Evolutionary conservation across 225 moss, liverwort and hornwort species (phyloP).

Genomic region (Lunularia cruciata): DNA sequence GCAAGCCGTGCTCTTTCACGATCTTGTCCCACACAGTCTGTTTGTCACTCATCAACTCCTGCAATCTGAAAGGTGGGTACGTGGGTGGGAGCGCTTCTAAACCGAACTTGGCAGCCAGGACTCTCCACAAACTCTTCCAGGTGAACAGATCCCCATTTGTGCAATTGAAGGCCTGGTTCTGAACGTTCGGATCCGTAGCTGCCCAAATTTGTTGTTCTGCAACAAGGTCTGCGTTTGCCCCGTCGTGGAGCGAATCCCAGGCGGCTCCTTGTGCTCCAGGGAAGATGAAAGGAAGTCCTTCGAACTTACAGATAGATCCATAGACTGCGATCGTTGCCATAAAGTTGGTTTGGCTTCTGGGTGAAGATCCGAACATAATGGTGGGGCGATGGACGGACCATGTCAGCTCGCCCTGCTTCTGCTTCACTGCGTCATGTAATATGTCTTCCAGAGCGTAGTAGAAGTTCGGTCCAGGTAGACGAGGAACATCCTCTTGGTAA

Average conservation of each 20-base stretch:
- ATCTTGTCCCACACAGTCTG: slow-evolving; percentile 34
- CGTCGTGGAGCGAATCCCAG: slow-evolving; percentile 37
- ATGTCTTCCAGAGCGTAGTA: slow-evolving; percentile 48
- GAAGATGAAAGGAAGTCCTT: slow-evolving; percentile 34
- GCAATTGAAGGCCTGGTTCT: slow-evolving; percentile 45
- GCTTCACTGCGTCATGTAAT: slow-evolving; percentile 19
- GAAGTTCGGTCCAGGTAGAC: slow-evolving; percentile 29
- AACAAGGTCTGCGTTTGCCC: slow-evolving; percentile 41
- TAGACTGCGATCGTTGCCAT: slow-evolving; percentile 41
- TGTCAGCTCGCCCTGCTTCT: slow-evolving; percentile 16
- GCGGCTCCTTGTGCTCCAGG: slow-evolving; percentile 34
- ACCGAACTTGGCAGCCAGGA: slow-evolving; percentile 34
- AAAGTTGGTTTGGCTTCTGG: slow-evolving; percentile 35
- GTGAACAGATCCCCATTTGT: slow-evolving; percentile 44
- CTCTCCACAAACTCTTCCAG: slow-evolving; percentile 45
- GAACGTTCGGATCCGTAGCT: slow-evolving; percentile 39
- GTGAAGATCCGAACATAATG: slow-evolving; percentile 41
- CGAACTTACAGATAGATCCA: slow-evolving; percentile 40
- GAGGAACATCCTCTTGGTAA: slow-evolving; percentile 32
- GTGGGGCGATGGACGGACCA: slow-evolving; percentile 54
- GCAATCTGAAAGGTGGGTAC: neutral
- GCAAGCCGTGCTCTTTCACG: slow-evolving; percentile 27
- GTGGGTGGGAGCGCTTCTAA: slow-evolving; percentile 21
- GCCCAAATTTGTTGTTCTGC: slow-evolving; percentile 59
- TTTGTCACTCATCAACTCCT: slow-evolving; percentile 34